Conservation (phyloP, 2,329 filamentous ascomycete species). For the Trichoderma asperellum region DNA sequence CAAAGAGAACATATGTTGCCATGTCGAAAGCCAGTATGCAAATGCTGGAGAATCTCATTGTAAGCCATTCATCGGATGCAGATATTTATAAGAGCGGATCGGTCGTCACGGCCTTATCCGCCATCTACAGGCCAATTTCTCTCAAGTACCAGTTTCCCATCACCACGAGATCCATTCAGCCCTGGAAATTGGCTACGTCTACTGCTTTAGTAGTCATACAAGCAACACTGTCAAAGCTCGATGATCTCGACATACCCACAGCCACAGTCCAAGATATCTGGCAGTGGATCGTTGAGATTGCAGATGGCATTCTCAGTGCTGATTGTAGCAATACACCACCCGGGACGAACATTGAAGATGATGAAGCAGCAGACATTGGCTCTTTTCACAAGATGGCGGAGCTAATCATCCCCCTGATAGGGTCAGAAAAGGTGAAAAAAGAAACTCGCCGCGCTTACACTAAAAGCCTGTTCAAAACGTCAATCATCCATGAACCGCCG, state of each 20-base stretch:
- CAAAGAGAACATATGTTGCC: conserved; percentile 81
- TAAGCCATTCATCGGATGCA: conserved; percentile 61
- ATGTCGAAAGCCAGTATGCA: conserved; percentile 82
- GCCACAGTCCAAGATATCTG: conserved; percentile 65
- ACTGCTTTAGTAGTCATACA: conserved; percentile 70
- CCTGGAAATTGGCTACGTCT: conserved; percentile 82
- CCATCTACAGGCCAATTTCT: conserved; percentile 69
- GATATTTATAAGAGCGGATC: conserved; percentile 73
- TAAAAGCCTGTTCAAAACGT: conserved; percentile 77
- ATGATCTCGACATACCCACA: conserved; percentile 51
- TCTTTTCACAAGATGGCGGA: conserved; percentile 71
- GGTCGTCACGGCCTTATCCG: conserved; percentile 65
- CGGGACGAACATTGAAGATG: conserved; percentile 58
- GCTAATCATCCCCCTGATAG: conserved; percentile 75
- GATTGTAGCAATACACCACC: conserved; percentile 56
- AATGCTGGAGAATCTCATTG: conserved; percentile 64
- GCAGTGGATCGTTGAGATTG: conserved; percentile 66
- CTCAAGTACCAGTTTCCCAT: conserved; percentile 81
- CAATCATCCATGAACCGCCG: conserved; percentile 72
- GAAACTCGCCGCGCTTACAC: conserved; percentile 70
- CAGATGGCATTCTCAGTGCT: conserved; percentile 70
- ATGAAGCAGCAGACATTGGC: conserved; percentile 80
- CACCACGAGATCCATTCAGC: conserved; percentile 68
- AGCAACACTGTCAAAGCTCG: conserved; percentile 65
- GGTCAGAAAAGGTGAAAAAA: conserved; percentile 67